These are phyloP conservation scores for Pestalotiopsis sp. DNA, from an alignment of 2,329 filamentous ascomycete species.

Conservation along the genomic window DNA sequence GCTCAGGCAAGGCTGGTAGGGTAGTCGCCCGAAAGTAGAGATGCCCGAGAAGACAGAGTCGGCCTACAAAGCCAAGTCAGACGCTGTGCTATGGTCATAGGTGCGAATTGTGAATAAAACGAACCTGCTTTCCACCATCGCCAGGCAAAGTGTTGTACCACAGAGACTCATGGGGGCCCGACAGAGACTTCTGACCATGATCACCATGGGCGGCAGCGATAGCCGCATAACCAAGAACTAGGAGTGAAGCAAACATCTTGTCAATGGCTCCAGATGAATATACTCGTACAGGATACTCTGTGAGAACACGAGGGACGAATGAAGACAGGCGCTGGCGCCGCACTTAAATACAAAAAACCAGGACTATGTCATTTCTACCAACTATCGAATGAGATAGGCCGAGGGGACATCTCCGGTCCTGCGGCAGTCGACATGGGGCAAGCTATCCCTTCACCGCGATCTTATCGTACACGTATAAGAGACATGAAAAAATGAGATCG, in stretches of 20 bases:
- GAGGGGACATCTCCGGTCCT: constrained; percentile 1
- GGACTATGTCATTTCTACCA: background rate
- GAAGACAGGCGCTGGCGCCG: background rate
- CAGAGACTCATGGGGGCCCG: constrained; percentile 72
- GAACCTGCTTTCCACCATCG: constrained; percentile 82
- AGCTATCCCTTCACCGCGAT: background rate
- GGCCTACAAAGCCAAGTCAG: constrained; percentile 53
- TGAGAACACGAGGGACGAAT: background rate
- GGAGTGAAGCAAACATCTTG: constrained; percentile 20
- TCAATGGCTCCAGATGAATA: background rate
- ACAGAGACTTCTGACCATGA: constrained; percentile 59
- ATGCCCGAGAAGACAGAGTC: constrained; percentile 90
- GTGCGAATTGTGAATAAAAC: background rate
- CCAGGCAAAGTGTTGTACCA: constrained; percentile 86
- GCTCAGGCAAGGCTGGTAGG: constrained; percentile 77
- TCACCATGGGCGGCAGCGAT: constrained; percentile 61
- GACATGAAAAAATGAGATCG: background rate
- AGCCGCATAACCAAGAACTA: constrained; percentile 47
- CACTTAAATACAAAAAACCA: background rate
- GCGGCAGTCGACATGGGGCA: constrained; percentile 2
- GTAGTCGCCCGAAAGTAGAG: constrained; percentile 79
- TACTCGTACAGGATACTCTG: background rate
- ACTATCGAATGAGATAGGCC: background rate
- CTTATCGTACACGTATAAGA: constrained; percentile 5
- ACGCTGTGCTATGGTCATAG: background rate